Evolutionary conservation across 2,329 filamentous ascomycete species (phyloP).

Genomic region (Aspergillus sp.): DNA sequence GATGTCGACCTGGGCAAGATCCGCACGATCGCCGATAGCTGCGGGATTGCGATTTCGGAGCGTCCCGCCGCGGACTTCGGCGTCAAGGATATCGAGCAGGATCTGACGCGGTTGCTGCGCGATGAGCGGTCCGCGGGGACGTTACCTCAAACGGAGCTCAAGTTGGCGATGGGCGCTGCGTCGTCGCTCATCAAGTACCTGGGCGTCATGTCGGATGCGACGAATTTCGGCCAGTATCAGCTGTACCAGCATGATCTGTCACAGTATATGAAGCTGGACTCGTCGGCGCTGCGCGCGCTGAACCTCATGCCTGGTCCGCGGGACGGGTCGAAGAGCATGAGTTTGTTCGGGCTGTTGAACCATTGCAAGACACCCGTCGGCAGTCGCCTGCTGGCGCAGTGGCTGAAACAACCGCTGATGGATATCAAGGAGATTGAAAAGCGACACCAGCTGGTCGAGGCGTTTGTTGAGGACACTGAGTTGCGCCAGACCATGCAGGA

Average conservation of each 20-base stretch:
- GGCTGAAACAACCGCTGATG: conserved; percentile 98
- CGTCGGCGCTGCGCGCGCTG: conserved; percentile 82
- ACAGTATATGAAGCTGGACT: conserved; percentile 97
- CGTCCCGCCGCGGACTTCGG: conserved; percentile 69
- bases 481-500: conserved; percentile 94
- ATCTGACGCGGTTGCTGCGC: conserved; percentile 76
- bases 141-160: conserved; percentile 83
- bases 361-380: conserved; percentile 96
- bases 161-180: conserved; percentile 91
- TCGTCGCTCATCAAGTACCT: conserved; percentile 92
- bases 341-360: conserved; percentile 83
- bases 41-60: conserved; percentile 82
- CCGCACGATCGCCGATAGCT: conserved; percentile 80
- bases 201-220: conserved; percentile 76
- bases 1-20: conserved; percentile 85
- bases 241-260: conserved; percentile 94
- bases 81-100: conserved; percentile 89
- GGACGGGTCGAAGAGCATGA: conserved; percentile 97
- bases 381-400: conserved; percentile 81
- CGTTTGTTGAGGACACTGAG: conserved; percentile 87
- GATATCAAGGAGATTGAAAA: conserved; percentile 78
- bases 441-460: conserved; percentile 87
- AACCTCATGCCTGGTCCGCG: conserved; percentile 95
- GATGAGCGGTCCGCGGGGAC: conserved; percentile 71
- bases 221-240: conserved; percentile 95